Conservation (phyloP, 495 filamentous ascomycete species). For the Rhypophila decipiens region DNA sequence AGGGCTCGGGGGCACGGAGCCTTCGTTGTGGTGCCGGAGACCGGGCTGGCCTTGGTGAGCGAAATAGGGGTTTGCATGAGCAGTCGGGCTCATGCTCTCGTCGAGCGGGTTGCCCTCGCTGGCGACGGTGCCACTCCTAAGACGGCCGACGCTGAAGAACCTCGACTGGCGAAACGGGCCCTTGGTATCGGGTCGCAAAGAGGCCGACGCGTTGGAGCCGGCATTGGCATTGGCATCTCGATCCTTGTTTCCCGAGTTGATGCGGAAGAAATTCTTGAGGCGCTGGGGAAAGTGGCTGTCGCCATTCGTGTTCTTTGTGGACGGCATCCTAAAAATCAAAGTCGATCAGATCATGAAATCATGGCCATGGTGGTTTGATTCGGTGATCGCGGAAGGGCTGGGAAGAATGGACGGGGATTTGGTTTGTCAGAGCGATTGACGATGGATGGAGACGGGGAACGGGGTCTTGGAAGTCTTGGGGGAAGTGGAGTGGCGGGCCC, state of each 20-base stretch:
- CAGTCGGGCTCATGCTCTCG: slow-evolving; percentile 83
- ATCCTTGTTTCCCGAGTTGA: slow-evolving; percentile 52
- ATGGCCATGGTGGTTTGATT: slow-evolving; percentile 23
- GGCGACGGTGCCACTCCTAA: slow-evolving; percentile 77
- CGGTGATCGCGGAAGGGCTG: neutral
- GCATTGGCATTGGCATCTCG: slow-evolving; percentile 36
- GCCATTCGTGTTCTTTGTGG: slow-evolving; percentile 35
- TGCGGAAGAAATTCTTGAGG: slow-evolving; percentile 97
- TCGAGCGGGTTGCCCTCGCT: slow-evolving; percentile 90
- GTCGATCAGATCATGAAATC: slow-evolving; percentile 20
- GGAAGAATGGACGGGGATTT: neutral
- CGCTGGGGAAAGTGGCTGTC: slow-evolving; percentile 72
- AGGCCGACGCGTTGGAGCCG: slow-evolving; percentile 28
- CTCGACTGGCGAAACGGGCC: slow-evolving; percentile 72
- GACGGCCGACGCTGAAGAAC: slow-evolving; percentile 74
- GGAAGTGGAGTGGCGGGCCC: neutral
- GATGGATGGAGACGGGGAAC: neutral
- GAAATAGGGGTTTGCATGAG: slow-evolving; percentile 95
- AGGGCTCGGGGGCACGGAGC: slow-evolving; percentile 92
- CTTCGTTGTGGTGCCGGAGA: slow-evolving; percentile 88
- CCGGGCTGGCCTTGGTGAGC: slow-evolving; percentile 91
- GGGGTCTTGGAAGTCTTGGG: neutral
- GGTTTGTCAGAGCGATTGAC: too few relatives aligned
- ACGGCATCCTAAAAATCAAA: slow-evolving; percentile 26
- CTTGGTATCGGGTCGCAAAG: slow-evolving; percentile 50